Percentiles rank a stretch among this genome's conserved stretches.
Evolutionary conservation across 352 stramenopile genomes (phyloP).

Genomic region (Thalassiosira mediterranea): DNA sequence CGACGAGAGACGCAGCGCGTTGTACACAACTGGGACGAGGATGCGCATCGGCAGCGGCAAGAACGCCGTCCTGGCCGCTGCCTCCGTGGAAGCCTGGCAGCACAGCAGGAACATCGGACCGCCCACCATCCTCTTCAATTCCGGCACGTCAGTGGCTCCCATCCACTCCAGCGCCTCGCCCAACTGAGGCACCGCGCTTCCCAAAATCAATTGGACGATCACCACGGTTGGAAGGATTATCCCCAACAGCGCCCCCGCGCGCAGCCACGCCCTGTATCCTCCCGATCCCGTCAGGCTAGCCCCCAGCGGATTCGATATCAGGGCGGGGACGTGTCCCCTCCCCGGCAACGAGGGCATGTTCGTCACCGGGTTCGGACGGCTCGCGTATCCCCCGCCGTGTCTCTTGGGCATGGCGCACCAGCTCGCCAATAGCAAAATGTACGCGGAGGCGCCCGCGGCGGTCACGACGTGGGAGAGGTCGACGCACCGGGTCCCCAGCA

Average conservation of each 20-base stretch:
- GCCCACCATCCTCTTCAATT: slow-evolving; percentile 34
- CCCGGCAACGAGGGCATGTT: slow-evolving; percentile 66
- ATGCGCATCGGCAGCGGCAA: slow-evolving; percentile 72
- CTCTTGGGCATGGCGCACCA: slow-evolving; percentile 37
- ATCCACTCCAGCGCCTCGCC: neutral
- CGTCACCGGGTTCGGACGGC: neutral
- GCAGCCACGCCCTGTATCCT: slow-evolving; percentile 63
- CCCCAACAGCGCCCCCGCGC: slow-evolving; percentile 55
- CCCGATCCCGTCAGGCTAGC: slow-evolving; percentile 42
- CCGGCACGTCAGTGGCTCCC: neutral
- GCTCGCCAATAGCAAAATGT: slow-evolving; percentile 55
- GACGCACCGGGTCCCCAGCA: slow-evolving; percentile 51
- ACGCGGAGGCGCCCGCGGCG: slow-evolving; percentile 46
- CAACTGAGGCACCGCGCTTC: neutral
- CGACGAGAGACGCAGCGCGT: slow-evolving; percentile 57
- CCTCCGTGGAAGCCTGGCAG: slow-evolving; percentile 66
- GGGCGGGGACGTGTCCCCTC: slow-evolving; percentile 70
- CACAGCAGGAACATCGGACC: slow-evolving; percentile 70
- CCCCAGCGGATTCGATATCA: slow-evolving; percentile 73
- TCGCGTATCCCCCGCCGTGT: neutral
- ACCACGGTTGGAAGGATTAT: slow-evolving; percentile 39
- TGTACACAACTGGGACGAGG: slow-evolving; percentile 73
- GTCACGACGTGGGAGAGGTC: slow-evolving; percentile 35
- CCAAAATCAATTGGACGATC: slow-evolving; percentile 18
- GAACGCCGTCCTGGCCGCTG: slow-evolving; percentile 33